phyloP scores from a whole-genome alignment of 129 eudicot genomes.

The Centaurea solstitialis region DNA sequence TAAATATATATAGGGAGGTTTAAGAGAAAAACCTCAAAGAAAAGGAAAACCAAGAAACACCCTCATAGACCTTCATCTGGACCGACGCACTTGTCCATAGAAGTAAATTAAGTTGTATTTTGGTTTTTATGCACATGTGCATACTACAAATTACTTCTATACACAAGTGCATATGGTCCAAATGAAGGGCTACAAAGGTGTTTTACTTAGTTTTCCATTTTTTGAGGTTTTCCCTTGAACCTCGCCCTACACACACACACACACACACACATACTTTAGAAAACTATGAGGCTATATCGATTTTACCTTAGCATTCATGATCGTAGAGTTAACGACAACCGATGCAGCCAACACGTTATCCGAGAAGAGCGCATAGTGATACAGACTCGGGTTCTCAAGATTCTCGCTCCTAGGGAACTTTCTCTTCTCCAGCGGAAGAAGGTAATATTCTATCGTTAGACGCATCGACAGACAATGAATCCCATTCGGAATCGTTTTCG shows the following conservation, averaged over 20 bases:
- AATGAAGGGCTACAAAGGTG: not conserved
- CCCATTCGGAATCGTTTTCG: constrained; percentile 95
- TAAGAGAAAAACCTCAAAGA: not conserved
- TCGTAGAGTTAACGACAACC: constrained; percentile 89
- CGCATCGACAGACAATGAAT: constrained; percentile 88
- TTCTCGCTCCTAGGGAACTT: constrained; percentile 81
- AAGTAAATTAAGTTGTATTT: no score
- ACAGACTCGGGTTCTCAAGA: constrained; percentile 72
- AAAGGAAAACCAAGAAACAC: not conserved
- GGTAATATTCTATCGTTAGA: constrained; percentile 82
- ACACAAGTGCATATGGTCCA: not conserved
- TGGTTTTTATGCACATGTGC: not conserved
- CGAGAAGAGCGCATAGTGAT: constrained; percentile 93
- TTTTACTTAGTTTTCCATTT: not conserved
- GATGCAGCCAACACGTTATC: constrained; percentile 98
- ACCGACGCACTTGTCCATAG: not conserved
- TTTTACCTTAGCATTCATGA: constrained; percentile 82
- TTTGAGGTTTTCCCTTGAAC: no score
- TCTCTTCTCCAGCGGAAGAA: constrained; percentile 74
- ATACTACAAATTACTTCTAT: no score
- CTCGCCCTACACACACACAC: no score
- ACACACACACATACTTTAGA: not conserved
- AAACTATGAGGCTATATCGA: not conserved
- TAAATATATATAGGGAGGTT: not conserved
- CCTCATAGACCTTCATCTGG: not conserved